Evolutionary conservation across 352 stramenopile species (phyloP), one percentile per base, ranked within the genome.

Genomic region (Phytophthora hybrid): DNA sequence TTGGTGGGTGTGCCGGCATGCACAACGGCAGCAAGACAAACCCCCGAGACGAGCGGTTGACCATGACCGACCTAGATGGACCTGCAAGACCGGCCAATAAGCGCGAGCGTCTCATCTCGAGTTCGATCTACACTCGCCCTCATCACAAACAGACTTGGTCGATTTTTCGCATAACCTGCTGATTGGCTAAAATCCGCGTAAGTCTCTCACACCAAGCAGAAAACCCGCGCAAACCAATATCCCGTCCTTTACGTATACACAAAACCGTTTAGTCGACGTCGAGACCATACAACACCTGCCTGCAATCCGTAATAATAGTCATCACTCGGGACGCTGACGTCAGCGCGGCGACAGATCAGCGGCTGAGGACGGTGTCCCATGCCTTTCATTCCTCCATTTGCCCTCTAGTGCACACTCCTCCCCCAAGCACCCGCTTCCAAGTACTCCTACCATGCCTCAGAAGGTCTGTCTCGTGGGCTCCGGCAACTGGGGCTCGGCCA

Each of bases 401-500:
- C 72, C 21, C 21, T 59, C 53, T 61, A 66, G n/a, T 18, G 39
- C 49, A 9, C 59, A 78, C 41, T 26, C 2, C n/a, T 57, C 46
- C 9, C 8, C 5, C 52, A 18, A 49, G 41, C 26, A 31, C 7
- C 52, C 52, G 29, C 23, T 52, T 39, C 44, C 23, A 19, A 53
- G 46, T 16, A 21, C 46, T 54, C 18, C 32, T 4, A 71, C 57
- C 19, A 89, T 88, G 77, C 69, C 80, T 4, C 82, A 86, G 63
- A 94, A 94, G 68, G 85, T 94, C 31, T 91, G 83, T 70, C 85
- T 94, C 72, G 83, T 94, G 3, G 88, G 88, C 59, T 95, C 88
- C 16, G 88, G 88, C 59, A 95, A 95, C 78, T 95, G 88, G 88
- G 88, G 85, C 67, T 93, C 85, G 39, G 86, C 88, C 71, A 95